Evolutionary conservation across 306 rosid species (phyloP), one percentile per base, ranked within the genome.

Genomic region (Datisca glomerata): DNA sequence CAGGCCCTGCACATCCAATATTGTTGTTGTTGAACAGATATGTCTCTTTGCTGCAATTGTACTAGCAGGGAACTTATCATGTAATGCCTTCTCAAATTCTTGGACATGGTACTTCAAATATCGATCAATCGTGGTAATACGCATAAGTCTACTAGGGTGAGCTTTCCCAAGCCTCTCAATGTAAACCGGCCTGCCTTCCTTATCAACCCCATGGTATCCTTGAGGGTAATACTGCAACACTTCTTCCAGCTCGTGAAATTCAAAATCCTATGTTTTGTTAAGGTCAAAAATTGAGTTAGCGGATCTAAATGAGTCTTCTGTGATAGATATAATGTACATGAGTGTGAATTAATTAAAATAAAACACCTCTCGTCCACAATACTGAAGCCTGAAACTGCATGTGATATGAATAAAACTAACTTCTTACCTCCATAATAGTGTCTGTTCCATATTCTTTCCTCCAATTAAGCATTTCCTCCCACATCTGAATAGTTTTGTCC

Each of bases 1-100:
- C 96, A 91, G 60, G 68, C 98, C 98, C 36, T 91, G 94, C 48
- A 80, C 98, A 57, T 91, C 98, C 72, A 91, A 59, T 56, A 91
- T 66, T 15, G 98, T 84, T 16, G 98, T 91, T 14, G 92, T 84
- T 19, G 96, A 78, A 65, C 67, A 78, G 37, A 91, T 84, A 48
- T 29, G 78, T 47, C 78, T 75, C 72, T 85, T 80, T 21, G 91
- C 83, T 21, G 96, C 93, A 70, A 91, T 80, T 19, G 96, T 80
- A 68, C 96, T 84, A 31, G 96, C 95, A 21, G 98, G 96, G 45
- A 91, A 91, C 28, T 91, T 91, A 61, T 84, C 98, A 23, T 58
- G 78, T 21, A 84, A 67, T 22, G 94, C 68, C 64, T 72, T 80
- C 74, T 91, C 98, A 39, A 91, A 91, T 63, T 91, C 98, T 68